Percentiles rank a stretch among this genome's conserved stretches.
These are phyloP conservation scores for Cucumis hystrix DNA, from an alignment of 306 rosid species.

Conservation along the genomic window DNA sequence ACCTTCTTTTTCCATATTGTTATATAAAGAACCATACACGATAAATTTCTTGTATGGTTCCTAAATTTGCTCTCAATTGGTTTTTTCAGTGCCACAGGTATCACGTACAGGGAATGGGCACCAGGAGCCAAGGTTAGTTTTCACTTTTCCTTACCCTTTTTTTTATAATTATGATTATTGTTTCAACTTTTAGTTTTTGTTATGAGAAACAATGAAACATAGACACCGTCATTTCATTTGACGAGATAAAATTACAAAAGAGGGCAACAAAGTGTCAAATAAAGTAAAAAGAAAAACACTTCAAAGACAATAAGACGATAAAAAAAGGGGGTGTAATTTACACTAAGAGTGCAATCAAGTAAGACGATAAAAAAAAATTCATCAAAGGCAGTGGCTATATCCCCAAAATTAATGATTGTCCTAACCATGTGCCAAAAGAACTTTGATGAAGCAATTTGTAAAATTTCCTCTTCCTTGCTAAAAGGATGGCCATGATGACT, in stretches of 20 bases:
- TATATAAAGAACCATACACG: neutral
- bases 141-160: neutral
- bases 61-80: conserved; percentile 19
- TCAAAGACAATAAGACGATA: neutral
- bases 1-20: neutral
- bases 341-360: neutral
- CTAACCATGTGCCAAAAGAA: neutral
- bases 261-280: neutral
- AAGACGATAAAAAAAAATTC: neutral
- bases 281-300: neutral
- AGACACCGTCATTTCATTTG: neutral
- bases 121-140: conserved; percentile 87
- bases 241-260: too few relatives aligned
- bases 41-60: neutral
- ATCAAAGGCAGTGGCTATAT: neutral
- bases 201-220: too few relatives aligned
- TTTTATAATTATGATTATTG: too few relatives aligned
- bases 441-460: neutral
- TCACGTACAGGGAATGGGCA: conserved; percentile 96
- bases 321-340: neutral
- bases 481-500: neutral
- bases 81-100: conserved; percentile 64
- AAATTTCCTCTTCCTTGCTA: neutral
- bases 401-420: neutral
- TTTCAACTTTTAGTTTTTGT: too few relatives aligned